Percentiles rank a stretch among this genome's conserved stretches.
These are phyloP conservation scores for Colletotrichum orbiculare DNA, from an alignment of 2,329 filamentous ascomycete species.

Conservation along the genomic window DNA sequence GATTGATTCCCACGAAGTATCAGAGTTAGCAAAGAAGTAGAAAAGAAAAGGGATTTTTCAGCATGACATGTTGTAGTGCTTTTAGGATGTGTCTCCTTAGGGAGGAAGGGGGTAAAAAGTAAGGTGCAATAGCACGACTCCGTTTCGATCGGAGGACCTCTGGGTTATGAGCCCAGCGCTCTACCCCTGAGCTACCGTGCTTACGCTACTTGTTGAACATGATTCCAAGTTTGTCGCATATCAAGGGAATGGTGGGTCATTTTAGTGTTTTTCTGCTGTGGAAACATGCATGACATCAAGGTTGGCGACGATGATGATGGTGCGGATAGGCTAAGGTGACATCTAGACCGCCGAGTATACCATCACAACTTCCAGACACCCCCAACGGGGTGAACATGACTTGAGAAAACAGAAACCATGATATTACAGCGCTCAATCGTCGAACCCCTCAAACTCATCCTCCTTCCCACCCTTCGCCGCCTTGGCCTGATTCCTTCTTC, in stretches of 20 bases:
- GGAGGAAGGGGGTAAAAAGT: neutral
- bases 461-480: constrained; percentile 41
- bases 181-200: constrained; percentile 37
- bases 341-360: constrained; percentile 15
- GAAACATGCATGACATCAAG: constrained; percentile 1
- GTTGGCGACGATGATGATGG: constrained; percentile 26
- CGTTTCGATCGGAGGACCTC: constrained; percentile 37
- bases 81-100: no score
- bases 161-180: constrained; percentile 37
- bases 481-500: constrained; percentile 64
- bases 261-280: constrained; percentile 16
- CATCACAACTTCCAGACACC: no score
- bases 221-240: no score
- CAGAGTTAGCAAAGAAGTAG: no score
- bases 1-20: no score
- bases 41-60: no score
- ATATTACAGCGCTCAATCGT: constrained; percentile 39
- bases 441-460: constrained; percentile 71
- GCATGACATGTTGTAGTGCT: no score
- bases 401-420: neutral
- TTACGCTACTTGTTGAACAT: neutral
- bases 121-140: constrained; percentile 21
- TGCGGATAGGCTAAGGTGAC: constrained; percentile 6
- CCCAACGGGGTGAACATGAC: neutral
- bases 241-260: neutral